Evolutionary conservation across 352 stramenopile genomes (phyloP), one percentile per base, ranked within the genome.

Genomic region (Globisporangium camurandrum): DNA sequence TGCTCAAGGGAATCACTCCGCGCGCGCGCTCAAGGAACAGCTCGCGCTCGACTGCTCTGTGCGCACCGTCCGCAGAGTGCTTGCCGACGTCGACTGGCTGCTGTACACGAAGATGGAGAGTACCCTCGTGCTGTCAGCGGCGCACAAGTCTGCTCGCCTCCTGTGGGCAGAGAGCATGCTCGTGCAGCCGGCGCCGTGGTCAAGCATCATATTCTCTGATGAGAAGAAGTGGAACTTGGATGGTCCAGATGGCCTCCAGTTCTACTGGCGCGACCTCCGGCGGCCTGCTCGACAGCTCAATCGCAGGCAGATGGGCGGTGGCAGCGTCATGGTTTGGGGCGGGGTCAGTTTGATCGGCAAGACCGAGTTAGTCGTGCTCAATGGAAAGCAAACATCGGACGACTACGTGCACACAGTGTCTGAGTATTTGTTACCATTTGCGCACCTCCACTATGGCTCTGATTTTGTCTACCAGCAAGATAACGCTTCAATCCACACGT

Each of bases 251-350:
- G 38, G 38, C 7, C 2, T 44, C 4, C 4, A 26, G 39, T 7
- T 6, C 11, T n/a, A 28, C 39, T 44, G 39, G 19, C 19, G 39
- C 1, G 39, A 44, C 11, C 8, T 44, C 7, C 17, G 39, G 19
- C 0, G n/a, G 19, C 9, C 20, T 11, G 22, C 10, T 6, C 39
- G 19, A 4, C 39, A 44, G 19, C 4, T 22, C 38, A 43, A 24
- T 4, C 12, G 17, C 2, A 61, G 46, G 17, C 39, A 49, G 14
- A 50, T 39, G 14, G 24, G 39, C 3, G 54, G 46, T n/a, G 46
- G 46, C 11, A 49, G 36, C 9, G 26, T 51, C 0, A 61, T 61
- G 54, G 46, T 61, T 2, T 61, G n/a, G 54, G 46, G 54, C 10
- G n/a, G 33, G 17, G 4, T 55, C 30, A 26, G 26, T 16, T 19